These are phyloP conservation scores for Teunomyces barrocoloradensis DNA, from an alignment of 805 yeast species.

Conservation along the genomic window DNA sequence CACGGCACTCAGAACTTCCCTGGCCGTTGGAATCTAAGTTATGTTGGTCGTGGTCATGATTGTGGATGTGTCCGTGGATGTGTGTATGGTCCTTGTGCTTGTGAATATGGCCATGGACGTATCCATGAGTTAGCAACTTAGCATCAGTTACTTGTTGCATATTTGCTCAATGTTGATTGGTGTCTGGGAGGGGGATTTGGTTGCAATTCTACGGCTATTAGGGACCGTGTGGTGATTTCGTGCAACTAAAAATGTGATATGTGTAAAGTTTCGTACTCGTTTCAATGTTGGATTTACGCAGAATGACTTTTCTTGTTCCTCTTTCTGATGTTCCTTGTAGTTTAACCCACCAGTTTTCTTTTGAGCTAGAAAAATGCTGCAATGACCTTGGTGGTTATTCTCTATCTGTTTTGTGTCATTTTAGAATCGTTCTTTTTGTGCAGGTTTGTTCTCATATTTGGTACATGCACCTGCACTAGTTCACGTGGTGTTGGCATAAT, in stretches of 20 bases:
- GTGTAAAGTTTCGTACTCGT: background rate
- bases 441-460: background rate
- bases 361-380: constrained; percentile 8
- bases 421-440: background rate
- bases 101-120: constrained; percentile 69
- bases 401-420: background rate
- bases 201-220: background rate
- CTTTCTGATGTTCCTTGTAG: background rate
- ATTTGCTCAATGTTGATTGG: background rate
- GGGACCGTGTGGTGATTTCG: background rate
- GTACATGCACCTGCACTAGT: background rate
- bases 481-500: background rate
- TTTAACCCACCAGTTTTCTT: background rate
- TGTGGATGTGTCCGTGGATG: constrained; percentile 68
- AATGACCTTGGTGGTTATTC: constrained; percentile 17
- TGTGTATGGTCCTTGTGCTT: constrained; percentile 59
- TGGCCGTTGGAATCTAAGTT: background rate
- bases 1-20: constrained; percentile 16
- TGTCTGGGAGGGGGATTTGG: background rate
- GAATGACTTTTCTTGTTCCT: background rate
- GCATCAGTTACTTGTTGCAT: background rate
- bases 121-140: constrained; percentile 36
- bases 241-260: background rate
- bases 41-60: constrained; percentile 33
- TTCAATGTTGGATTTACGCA: background rate